These are phyloP conservation scores for Paramecium bursaria DNA, from an alignment of 73 alveolate species.

Conservation along the genomic window DNA sequence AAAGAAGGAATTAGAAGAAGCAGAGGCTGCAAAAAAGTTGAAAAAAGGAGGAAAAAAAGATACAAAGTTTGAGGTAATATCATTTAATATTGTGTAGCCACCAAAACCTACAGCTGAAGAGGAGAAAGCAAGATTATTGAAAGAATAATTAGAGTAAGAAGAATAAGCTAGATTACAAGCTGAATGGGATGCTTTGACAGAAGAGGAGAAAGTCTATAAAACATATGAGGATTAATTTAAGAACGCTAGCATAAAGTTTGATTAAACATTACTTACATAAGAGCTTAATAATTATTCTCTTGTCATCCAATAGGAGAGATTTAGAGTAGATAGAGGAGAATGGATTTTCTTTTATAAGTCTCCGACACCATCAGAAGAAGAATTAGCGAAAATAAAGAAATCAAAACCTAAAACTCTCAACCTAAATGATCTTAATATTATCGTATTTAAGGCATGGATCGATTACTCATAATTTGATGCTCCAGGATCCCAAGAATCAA, in stretches of 20 bases:
- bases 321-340: slow-evolving; percentile 69
- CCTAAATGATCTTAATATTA: slow-evolving; percentile 59
- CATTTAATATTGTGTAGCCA: slow-evolving; percentile 3
- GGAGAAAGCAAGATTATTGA: slow-evolving; percentile 70
- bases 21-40: slow-evolving; percentile 73
- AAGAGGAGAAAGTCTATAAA: slow-evolving; percentile 75
- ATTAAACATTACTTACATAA: slow-evolving; percentile 76
- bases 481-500: slow-evolving; percentile 86
- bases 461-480: slow-evolving; percentile 80
- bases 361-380: slow-evolving; percentile 70
- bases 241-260: slow-evolving; percentile 80
- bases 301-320: slow-evolving; percentile 83
- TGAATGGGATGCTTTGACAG: slow-evolving; percentile 86
- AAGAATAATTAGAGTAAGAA: slow-evolving; percentile 78
- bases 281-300: slow-evolving; percentile 76
- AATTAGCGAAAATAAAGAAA: slow-evolving; percentile 63
- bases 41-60: slow-evolving; percentile 75
- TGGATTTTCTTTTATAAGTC: slow-evolving; percentile 53
- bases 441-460: slow-evolving; percentile 84
- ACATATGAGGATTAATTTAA: slow-evolving; percentile 78
- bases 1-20: slow-evolving; percentile 82
- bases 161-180: slow-evolving; percentile 78
- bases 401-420: slow-evolving; percentile 61
- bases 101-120: slow-evolving; percentile 84
- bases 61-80: slow-evolving; percentile 73